A percentile compares a stretch with the other conserved stretches of the same genome.
These are phyloP conservation scores for Taphrina betulina DNA, from an alignment of 1,139 yeast genomes.

Conservation along the genomic window DNA sequence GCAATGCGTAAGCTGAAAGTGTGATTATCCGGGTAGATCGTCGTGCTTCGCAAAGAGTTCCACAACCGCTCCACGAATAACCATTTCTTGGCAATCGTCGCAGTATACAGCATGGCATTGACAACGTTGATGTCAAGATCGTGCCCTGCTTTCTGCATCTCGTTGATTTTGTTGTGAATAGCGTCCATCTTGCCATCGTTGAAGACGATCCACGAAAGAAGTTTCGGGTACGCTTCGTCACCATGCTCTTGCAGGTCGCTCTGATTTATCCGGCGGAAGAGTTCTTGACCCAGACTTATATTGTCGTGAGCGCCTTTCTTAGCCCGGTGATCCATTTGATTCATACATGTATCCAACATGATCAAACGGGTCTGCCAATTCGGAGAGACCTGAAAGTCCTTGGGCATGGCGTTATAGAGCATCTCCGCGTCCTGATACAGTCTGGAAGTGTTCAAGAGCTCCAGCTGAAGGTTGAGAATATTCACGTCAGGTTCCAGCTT, in stretches of 20 bases:
- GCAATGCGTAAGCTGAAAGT: constrained; percentile 25
- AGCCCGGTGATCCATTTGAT: background rate
- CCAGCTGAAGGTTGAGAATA: constrained; percentile 21
- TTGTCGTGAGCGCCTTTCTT: background rate
- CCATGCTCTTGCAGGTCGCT: constrained; percentile 1
- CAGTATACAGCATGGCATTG: constrained; percentile 28
- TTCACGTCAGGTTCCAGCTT: constrained; percentile 1
- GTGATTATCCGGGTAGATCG: constrained; percentile 5
- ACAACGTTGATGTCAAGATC: background rate
- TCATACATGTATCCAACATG: constrained; percentile 19
- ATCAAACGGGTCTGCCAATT: constrained; percentile 1
- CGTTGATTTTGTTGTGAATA: background rate
- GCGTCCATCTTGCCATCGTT: constrained; percentile 3
- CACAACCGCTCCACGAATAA: constrained; percentile 18
- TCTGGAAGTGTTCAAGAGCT: background rate
- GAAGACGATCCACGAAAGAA: constrained; percentile 21
- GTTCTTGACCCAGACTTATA: background rate
- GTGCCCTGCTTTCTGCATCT: background rate
- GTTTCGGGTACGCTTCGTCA: constrained; percentile 7
- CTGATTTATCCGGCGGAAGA: background rate
- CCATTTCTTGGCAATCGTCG: constrained; percentile 11
- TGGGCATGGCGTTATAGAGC: constrained; percentile 9
- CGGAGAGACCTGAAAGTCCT: constrained; percentile 1
- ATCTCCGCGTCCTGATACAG: constrained; percentile 6
- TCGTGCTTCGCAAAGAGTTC: background rate